Percentiles rank a stretch among this genome's conserved stretches.
Conservation (phyloP, 805 yeast species). For the Yarrowia divulgata region DNA sequence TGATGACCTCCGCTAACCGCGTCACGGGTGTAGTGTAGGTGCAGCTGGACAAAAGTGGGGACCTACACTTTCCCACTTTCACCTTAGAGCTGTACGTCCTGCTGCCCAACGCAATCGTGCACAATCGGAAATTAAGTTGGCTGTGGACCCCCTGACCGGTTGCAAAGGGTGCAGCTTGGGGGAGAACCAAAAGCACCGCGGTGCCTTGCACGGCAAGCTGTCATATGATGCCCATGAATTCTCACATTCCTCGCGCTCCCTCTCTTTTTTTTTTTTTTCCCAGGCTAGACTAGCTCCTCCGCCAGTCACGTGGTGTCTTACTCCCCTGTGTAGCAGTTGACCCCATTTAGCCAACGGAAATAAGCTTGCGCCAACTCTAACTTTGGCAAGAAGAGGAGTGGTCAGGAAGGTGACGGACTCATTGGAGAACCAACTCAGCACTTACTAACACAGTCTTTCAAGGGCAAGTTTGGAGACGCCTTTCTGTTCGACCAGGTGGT, state of each 20-base stretch:
- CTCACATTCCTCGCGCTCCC: no score
- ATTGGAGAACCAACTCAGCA: no score
- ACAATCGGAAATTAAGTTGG: constrained; percentile 35
- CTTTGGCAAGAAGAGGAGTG: not conserved
- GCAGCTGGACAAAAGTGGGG: no score
- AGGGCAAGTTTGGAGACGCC: constrained; percentile 66
- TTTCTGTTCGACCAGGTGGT: constrained; percentile 60
- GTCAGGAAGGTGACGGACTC: no score
- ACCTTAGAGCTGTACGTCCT: not conserved
- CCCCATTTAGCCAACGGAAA: constrained; percentile 25
- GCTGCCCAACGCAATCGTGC: constrained; percentile 38
- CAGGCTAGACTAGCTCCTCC: not conserved
- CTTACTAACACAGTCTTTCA: constrained; percentile 52
- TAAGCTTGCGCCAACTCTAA: constrained; percentile 15
- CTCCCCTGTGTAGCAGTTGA: constrained; percentile 1
- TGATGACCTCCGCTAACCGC: no score
- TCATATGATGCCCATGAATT: no score
- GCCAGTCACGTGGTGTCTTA: constrained; percentile 30
- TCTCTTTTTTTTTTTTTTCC: no score
- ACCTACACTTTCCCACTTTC: no score
- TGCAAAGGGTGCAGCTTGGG: not conserved
- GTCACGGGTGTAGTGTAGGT: no score
- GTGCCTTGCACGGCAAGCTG: no score
- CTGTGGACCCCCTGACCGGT: not conserved
- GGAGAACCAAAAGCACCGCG: no score